Conservation (phyloP, 768 basidiomycete genomes). For the Boletus tomentosulus region DNA sequence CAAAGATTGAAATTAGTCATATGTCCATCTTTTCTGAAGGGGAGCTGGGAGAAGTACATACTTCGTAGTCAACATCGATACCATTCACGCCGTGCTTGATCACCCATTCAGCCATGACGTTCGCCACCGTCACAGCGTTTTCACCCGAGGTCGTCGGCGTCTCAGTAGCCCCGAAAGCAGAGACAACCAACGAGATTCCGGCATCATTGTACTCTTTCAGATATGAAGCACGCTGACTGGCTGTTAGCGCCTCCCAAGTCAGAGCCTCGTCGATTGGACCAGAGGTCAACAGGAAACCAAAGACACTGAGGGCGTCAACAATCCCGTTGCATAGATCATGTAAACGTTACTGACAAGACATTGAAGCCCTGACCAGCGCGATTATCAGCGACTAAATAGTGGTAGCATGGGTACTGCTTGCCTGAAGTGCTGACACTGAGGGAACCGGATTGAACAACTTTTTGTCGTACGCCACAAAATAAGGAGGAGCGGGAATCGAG, state of each 20-base stretch:
- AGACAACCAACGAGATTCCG: slow-evolving; percentile 54
- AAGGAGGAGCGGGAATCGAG: slow-evolving; percentile 40
- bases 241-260: slow-evolving; percentile 39
- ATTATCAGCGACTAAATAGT: background rate
- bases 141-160: slow-evolving; percentile 37
- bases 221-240: slow-evolving; percentile 35
- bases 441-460: slow-evolving; percentile 42
- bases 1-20: background rate
- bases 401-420: slow-evolving; percentile 12
- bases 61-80: slow-evolving; percentile 51
- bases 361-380: slow-evolving; percentile 23
- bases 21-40: background rate
- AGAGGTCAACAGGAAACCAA: slow-evolving; percentile 39
- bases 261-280: slow-evolving; percentile 43
- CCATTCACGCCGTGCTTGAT: slow-evolving; percentile 44
- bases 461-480: slow-evolving; percentile 41
- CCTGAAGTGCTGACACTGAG: slow-evolving; percentile 39
- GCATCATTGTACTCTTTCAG: slow-evolving; percentile 47
- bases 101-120: slow-evolving; percentile 42
- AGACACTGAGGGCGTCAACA: slow-evolving; percentile 17
- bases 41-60: background rate
- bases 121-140: slow-evolving; percentile 37
- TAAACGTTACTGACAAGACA: slow-evolving; percentile 21
- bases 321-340: background rate
- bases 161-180: slow-evolving; percentile 42